Evolutionary conservation across 345 rosid species (phyloP), one percentile per base, ranked within the genome.

Genomic region (Corchorus capsularis): DNA sequence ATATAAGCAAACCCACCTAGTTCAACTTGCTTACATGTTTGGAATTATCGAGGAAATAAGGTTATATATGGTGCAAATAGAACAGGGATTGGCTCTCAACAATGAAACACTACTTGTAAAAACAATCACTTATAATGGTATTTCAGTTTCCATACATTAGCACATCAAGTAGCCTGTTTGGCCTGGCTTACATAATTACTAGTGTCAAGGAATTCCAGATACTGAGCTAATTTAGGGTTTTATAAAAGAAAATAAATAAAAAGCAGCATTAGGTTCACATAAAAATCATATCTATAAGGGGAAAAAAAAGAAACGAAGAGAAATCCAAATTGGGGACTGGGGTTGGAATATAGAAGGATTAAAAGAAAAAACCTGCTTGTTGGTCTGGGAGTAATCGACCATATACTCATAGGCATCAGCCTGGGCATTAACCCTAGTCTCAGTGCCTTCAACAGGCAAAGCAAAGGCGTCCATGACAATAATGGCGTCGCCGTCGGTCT

Each of bases 381-480:
- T 96, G 60, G 98, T 96, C 86, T 91, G 97, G 1, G 98, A 94
- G 63, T 96, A 96, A 49, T 96, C 99, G 60, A 96, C 99, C 99
- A 96, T 96, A 55, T 96, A 96, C 87, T 94, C 99, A 62, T 96
- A 96, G 4, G 99, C 99, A 84, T 96, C 99, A 6, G 96, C 97
- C 83, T 96, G 99, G 49, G 99, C 99, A 79, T 96, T 96, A 82
- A 96, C 98, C 90, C 97, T 90, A 85, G 90, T 85, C 75, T 94
- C 99, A 19, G 99, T 96, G 3, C 99, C 98, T 88, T 96, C 99
- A 1, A 96, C 99, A n/a, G 99, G 99, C 80, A 96, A 85, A 53
- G 98, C 99, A 60, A 96, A 96, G 62, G 99, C 99, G 79, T 96
- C 99, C 98, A 96, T 96, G 13, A 96, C 99, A 54, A 96, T 96